Base-by-base conservation (phyloP, 139 green algal genomes). In the Haematococcus lacustris region DNA sequence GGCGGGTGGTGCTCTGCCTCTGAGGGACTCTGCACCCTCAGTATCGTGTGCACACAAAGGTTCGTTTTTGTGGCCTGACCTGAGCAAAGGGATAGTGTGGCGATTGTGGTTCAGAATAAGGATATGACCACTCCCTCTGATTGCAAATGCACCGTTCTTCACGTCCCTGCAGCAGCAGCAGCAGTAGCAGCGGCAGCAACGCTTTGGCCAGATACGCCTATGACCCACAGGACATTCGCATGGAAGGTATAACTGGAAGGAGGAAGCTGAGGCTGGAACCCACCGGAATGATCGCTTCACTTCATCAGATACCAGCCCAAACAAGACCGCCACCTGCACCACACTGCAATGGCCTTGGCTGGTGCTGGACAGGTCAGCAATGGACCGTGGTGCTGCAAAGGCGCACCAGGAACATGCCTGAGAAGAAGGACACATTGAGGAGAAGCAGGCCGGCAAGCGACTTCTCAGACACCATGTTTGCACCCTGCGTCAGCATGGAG, bases 71-170 rank as follows among this genome's bases (percentile, higher is more conserved):
- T 28, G 33, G 39, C 69, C 66, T 33, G 57, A 76, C 50, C 68
- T 71, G 40, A 79, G 72, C 51, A 82, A 53, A 33, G 72, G 77
- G 32, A 82, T 71, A 34, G 47, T 60, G 38, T 76, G 71, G 33
- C 73, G 38, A 26, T 38, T 64, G 71, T 73, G 76, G 51, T 82
- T 78, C 32, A 78, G 43, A 1, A 82, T 59, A 1, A 82, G 38
- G 28, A 76, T 41, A 61, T 82, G 77, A n/a, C 72, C 73, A 21
- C 28, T 26, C 25, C 47, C 30, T 1, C 67, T 43, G 39, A 82
- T 57, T 1, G 71, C 69, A 60, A 75, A 82, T 6, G 51, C 61
- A 23, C 76, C 76, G 6, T 73, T 70, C 37, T 66, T 65, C 38
- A 82, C 78, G 38, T 5, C 51, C 43, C 76, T 81, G 70, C 6